Evolutionary conservation across 345 rosid species (phyloP).

Genomic region (Cochlearia excelsa): DNA sequence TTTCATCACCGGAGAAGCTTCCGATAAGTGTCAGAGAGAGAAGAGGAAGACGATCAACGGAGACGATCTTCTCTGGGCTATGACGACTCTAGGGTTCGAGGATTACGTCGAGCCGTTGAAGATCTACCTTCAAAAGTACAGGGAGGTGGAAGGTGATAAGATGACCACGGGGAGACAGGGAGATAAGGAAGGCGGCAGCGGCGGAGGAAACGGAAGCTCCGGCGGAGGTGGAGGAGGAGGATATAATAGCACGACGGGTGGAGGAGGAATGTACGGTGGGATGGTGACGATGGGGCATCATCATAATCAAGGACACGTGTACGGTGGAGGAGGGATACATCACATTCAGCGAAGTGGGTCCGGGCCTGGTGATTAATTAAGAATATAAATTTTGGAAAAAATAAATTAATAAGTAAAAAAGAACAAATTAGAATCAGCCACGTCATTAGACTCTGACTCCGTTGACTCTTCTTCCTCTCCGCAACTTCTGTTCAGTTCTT

Average conservation of each 20-base stretch:
- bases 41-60: conserved; percentile 78
- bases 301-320: conserved; percentile 42
- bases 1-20: conserved; percentile 71
- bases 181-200: conserved; percentile 37
- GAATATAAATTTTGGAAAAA: not conserved
- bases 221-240: conserved; percentile 33
- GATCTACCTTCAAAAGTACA: conserved; percentile 63
- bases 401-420: not conserved
- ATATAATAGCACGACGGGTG: conserved; percentile 28
- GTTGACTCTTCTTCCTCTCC: not conserved
- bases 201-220: conserved; percentile 36
- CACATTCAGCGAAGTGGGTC: conserved; percentile 40
- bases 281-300: conserved; percentile 54
- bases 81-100: conserved; percentile 74
- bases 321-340: conserved; percentile 49
- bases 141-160: conserved; percentile 71
- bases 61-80: conserved; percentile 75
- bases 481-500: not conserved
- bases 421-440: conserved; percentile 19
- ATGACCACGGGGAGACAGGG: conserved; percentile 42
- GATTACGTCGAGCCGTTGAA: conserved; percentile 69
- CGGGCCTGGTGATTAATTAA: conserved; percentile 26
- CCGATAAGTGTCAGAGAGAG: conserved; percentile 72
- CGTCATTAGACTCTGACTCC: conserved; percentile 4
- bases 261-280: conserved; percentile 49